A percentile compares a stretch with the other conserved stretches of the same genome.
Evolutionary conservation across 805 yeast genomes (phyloP).

Genomic region (Candida gorgasii): DNA sequence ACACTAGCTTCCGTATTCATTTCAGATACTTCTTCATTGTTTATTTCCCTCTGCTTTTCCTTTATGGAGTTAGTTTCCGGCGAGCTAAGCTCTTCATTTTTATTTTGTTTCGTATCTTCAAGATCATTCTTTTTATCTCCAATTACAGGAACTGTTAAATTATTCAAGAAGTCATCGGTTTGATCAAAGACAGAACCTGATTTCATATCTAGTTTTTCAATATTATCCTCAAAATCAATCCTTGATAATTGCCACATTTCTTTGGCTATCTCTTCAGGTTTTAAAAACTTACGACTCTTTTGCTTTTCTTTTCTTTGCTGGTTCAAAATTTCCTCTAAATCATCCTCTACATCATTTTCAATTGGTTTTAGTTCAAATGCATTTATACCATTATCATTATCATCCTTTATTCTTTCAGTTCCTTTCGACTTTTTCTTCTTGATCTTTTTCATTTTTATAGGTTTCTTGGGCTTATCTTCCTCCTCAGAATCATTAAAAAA

Average conservation of each 20-base stretch:
- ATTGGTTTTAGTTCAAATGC: constrained; percentile 30
- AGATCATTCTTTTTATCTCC: constrained; percentile 2
- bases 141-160: constrained; percentile 12
- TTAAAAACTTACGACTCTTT: constrained; percentile 25
- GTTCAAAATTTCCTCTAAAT: constrained; percentile 23
- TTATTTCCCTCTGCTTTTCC: too few species aligned
- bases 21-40: too few species aligned
- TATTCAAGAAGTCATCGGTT: constrained; percentile 41
- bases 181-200: constrained; percentile 36
- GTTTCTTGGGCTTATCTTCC: constrained; percentile 17
- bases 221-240: constrained; percentile 19
- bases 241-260: constrained; percentile 31
- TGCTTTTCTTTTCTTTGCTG: constrained; percentile 25
- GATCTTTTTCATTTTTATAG: constrained; percentile 42
- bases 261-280: constrained; percentile 37
- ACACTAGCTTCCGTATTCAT: too few species aligned
- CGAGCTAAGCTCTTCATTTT: too few species aligned
- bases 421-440: constrained; percentile 40
- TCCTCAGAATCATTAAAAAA: constrained; percentile 13
- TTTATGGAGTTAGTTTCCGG: too few species aligned
- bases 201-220: constrained; percentile 15
- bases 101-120: too few species aligned
- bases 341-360: constrained; percentile 26
- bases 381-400: constrained; percentile 16
- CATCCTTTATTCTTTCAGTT: constrained; percentile 22